Conservation (phyloP, 2,329 filamentous ascomycete genomes). For the Gnomoniopsis smithogilvyi region DNA sequence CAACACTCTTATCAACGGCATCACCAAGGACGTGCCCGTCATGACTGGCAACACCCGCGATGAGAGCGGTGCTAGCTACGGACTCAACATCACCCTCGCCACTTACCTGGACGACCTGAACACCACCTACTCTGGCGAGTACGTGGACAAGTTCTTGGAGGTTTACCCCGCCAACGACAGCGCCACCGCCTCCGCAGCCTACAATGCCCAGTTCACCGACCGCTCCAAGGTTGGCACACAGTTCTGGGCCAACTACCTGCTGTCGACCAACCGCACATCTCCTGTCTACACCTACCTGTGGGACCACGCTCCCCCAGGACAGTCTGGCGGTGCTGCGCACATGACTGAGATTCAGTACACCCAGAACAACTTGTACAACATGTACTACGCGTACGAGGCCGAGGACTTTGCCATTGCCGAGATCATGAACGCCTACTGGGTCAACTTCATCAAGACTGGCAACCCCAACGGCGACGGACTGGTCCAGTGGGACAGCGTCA, state of each 20-base stretch:
- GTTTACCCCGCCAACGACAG: conserved; percentile 22
- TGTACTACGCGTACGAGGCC: conserved; percentile 2
- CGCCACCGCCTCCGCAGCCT: conserved; percentile 18
- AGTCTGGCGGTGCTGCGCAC: conserved; percentile 32
- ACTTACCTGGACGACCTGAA: conserved; percentile 22
- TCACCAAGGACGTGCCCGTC: conserved; percentile 26
- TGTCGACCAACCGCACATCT: conserved; percentile 14
- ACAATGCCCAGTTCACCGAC: conserved; percentile 24
- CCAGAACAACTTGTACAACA: conserved; percentile 31
- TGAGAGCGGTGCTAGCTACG: conserved; percentile 25
- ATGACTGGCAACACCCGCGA: conserved; percentile 29
- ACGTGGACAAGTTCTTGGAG: conserved; percentile 14
- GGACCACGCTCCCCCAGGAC: conserved; percentile 31
- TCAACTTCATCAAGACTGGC: conserved; percentile 14
- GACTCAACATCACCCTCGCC: conserved; percentile 21
- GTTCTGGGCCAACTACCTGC: conserved; percentile 22
- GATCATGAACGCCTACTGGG: conserved; percentile 16
- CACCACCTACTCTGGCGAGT: conserved; percentile 20
- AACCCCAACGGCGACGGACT: conserved; percentile 13
- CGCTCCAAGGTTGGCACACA: conserved; percentile 25
- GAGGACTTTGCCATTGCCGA: conserved; percentile 11
- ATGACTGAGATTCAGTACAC: conserved; percentile 36
- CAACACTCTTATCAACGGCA: conserved; percentile 22
- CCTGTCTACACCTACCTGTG: conserved; percentile 1
- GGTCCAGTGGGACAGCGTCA: conserved; percentile 13